Conservation (phyloP, 176 grass and related monocot genomes). For the Oryza meyeriana region DNA sequence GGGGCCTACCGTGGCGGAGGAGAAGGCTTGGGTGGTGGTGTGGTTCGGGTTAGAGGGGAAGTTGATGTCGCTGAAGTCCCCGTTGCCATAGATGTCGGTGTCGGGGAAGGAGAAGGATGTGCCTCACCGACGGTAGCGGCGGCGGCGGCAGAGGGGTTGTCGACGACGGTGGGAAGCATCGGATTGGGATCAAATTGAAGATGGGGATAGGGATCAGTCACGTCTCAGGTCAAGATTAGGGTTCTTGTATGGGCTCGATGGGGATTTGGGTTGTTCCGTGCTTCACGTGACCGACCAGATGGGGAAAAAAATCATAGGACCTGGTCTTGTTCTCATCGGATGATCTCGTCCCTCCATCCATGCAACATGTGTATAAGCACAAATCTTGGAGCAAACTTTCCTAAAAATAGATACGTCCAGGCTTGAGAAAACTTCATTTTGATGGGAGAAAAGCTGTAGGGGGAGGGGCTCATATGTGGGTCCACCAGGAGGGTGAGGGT, state of each 20-base stretch:
- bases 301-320: neutral
- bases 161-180: constrained; percentile 40
- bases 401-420: neutral
- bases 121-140: constrained; percentile 14
- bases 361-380: neutral
- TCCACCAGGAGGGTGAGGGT: too few relatives aligned
- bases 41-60: constrained; percentile 26
- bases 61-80: constrained; percentile 48
- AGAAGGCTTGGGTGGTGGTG: constrained; percentile 30
- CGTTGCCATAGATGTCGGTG: constrained; percentile 50
- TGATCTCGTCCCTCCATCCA: neutral
- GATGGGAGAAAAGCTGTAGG: too few relatives aligned
- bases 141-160: constrained; percentile 40
- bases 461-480: too few relatives aligned
- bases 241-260: constrained; percentile 20
- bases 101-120: constrained; percentile 44
- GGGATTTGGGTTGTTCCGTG: neutral
- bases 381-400: neutral
- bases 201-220: neutral
- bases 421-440: too few relatives aligned
- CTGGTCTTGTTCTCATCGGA: neutral
- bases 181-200: constrained; percentile 37
- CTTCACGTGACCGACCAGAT: neutral
- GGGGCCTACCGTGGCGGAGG: neutral
- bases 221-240: constrained; percentile 44